Evolutionary conservation across 169 alveolate species (phyloP).

Genomic region (Plasmodium cynomolgi): DNA sequence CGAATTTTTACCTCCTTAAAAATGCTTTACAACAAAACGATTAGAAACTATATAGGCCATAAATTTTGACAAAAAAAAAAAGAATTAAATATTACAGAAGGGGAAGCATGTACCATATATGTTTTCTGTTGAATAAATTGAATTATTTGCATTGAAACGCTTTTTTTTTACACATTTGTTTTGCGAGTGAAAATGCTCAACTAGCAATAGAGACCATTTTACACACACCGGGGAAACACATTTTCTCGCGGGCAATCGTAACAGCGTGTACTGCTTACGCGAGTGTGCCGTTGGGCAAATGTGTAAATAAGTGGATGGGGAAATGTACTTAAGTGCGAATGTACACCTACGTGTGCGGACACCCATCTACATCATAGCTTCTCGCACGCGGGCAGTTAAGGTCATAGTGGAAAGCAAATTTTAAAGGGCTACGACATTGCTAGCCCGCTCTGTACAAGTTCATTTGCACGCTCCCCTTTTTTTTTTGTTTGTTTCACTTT

Average conservation of each 20-base stretch:
- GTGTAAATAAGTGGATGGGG: background rate
- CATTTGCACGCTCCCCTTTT: background rate
- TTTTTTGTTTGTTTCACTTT: background rate
- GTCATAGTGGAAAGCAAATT: background rate
- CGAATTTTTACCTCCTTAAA: background rate
- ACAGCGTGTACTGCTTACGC: background rate
- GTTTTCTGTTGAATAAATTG: background rate
- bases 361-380: background rate
- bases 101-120: slow-evolving; percentile 1
- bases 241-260: background rate
- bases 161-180: slow-evolving; percentile 9
- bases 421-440: background rate
- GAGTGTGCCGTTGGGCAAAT: background rate
- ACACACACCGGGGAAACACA: slow-evolving; percentile 33
- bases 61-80: slow-evolving; percentile 1
- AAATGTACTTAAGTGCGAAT: background rate
- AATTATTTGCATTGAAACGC: background rate
- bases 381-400: background rate
- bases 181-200: background rate
- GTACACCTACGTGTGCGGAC: background rate
- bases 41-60: background rate
- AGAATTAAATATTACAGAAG: slow-evolving; percentile 10
- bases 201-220: background rate
- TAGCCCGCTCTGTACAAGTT: background rate
- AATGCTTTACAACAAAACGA: background rate